Percentiles rank a stretch among this genome's conserved stretches.
Evolutionary conservation across 768 basidiomycete genomes (phyloP).

Genomic region (Lentinula aciculospora): DNA sequence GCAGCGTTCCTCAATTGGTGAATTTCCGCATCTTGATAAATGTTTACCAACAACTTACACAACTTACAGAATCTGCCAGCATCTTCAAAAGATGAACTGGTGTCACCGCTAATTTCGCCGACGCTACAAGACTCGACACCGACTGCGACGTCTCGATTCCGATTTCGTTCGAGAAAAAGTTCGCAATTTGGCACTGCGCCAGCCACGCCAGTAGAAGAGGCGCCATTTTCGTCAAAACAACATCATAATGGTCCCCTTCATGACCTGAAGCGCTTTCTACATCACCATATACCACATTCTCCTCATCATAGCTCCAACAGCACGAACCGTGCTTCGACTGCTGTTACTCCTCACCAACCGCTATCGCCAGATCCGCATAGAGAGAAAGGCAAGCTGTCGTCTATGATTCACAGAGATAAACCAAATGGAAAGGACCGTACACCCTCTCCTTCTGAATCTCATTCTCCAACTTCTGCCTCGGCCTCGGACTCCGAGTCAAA

Average conservation of each 20-base stretch:
- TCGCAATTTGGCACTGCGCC: slow-evolving; percentile 6
- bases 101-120: slow-evolving; percentile 6
- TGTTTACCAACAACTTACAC: background rate
- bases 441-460: slow-evolving; percentile 23
- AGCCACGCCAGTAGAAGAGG: slow-evolving; percentile 14
- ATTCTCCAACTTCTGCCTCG: slow-evolving; percentile 19
- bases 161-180: slow-evolving; percentile 14
- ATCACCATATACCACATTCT: slow-evolving; percentile 70
- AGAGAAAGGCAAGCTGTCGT: background rate
- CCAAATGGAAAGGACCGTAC: slow-evolving; percentile 40
- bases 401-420: slow-evolving; percentile 26
- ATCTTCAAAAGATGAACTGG: background rate
- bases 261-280: slow-evolving; percentile 93
- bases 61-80: background rate
- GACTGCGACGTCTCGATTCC: slow-evolving; percentile 16
- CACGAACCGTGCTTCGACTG: slow-evolving; percentile 16
- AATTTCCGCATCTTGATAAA: background rate
- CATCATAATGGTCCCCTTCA: slow-evolving; percentile 50
- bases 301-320: slow-evolving; percentile 20
- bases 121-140: slow-evolving; percentile 14
- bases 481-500: slow-evolving; percentile 15
- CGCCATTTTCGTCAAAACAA: slow-evolving; percentile 22
- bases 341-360: slow-evolving; percentile 22
- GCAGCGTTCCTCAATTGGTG: slow-evolving; percentile 3
- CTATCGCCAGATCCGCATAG: slow-evolving; percentile 13